Evolutionary conservation across 2,329 filamentous ascomycete genomes (phyloP).

Genomic region (Colletotrichum melonis): DNA sequence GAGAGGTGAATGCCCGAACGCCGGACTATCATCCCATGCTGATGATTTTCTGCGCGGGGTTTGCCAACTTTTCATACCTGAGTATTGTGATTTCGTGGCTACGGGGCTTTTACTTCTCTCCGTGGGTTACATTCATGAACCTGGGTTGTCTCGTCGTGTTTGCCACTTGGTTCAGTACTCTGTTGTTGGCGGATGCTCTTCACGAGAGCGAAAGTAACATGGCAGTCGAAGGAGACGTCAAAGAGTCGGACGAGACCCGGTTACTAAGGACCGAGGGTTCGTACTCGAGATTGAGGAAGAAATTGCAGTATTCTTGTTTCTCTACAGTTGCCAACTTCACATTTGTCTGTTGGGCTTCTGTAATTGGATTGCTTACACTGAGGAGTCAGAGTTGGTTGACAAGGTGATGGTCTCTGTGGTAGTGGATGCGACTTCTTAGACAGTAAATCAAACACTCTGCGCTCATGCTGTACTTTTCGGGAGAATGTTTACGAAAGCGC

Average conservation of each 20-base stretch:
- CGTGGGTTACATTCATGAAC: conserved; percentile 11
- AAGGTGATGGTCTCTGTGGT: background rate
- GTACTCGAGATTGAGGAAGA: conserved; percentile 8
- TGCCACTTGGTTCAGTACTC: conserved; percentile 13
- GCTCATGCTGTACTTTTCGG: background rate
- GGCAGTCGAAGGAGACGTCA: background rate
- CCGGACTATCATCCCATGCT: conserved; percentile 10
- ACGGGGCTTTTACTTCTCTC: background rate
- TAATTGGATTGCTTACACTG: background rate
- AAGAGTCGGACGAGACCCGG: background rate
- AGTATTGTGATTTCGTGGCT: background rate
- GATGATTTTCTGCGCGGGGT: background rate
- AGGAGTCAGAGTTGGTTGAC: conserved; percentile 17
- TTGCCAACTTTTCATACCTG: conserved; percentile 14
- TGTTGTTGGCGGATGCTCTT: conserved; percentile 7
- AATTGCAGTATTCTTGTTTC: conserved; percentile 19
- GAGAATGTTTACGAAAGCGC: background rate
- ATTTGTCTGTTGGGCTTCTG: conserved; percentile 20
- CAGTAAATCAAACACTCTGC: background rate
- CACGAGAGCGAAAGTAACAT: background rate
- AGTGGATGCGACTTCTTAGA: background rate
- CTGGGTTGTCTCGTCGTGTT: conserved; percentile 16
- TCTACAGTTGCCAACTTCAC: conserved; percentile 12
- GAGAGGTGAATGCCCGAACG: background rate
- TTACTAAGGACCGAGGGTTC: background rate